phyloP scores from a whole-genome alignment of 176 grass and related monocot genomes.

The Themeda triandra region DNA sequence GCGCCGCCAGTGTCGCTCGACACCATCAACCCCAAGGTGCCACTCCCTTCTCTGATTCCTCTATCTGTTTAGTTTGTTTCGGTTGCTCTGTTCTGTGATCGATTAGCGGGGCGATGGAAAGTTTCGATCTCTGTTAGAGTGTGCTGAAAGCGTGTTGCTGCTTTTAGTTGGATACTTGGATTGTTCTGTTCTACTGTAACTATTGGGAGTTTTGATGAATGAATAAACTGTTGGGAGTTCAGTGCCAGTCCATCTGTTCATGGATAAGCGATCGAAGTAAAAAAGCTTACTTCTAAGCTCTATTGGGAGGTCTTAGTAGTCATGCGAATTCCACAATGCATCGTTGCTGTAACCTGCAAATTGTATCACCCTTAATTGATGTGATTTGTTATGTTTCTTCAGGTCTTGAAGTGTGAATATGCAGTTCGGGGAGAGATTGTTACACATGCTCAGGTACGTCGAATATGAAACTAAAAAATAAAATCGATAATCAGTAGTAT shows the following conservation, averaged over 20 bases:
- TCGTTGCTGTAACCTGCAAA: not conserved
- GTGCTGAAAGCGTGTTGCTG: not conserved
- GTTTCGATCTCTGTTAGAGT: not conserved
- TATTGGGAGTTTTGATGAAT: too few species aligned
- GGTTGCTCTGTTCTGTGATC: not conserved
- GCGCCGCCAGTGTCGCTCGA: slow-evolving; percentile 46
- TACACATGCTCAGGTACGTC: slow-evolving; percentile 77
- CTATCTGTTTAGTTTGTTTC: not conserved
- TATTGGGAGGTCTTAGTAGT: not conserved
- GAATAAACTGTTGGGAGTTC: too few species aligned
- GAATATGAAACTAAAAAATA: not conserved
- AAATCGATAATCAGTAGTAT: not conserved
- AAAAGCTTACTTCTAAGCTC: not conserved
- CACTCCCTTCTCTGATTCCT: not conserved
- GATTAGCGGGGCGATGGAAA: not conserved
- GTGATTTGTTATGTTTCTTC: slow-evolving; percentile 16
- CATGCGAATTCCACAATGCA: not conserved
- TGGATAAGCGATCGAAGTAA: too few species aligned
- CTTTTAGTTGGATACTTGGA: not conserved
- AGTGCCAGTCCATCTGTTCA: too few species aligned
- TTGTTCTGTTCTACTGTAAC: too few species aligned
- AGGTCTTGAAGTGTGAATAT: slow-evolving; percentile 92
- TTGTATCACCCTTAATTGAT: not conserved
- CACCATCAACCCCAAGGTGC: slow-evolving; percentile 72
- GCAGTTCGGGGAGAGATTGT: slow-evolving; percentile 94